Conservation (phyloP, 2,329 filamentous ascomycete species). For the Microcyclospora pomicola region DNA sequence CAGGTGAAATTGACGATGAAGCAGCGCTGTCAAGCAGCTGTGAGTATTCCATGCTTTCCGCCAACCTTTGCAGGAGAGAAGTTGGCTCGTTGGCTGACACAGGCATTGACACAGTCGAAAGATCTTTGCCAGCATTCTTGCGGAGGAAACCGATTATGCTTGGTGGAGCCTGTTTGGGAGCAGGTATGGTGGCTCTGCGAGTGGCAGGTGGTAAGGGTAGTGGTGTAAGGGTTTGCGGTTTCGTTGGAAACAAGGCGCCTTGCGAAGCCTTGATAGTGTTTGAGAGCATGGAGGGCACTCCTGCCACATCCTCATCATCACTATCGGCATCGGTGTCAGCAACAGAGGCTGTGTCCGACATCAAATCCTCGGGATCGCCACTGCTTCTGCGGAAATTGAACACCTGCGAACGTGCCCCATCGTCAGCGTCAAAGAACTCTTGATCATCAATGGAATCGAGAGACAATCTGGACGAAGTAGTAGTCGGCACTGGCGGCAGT, state of each 20-base stretch:
- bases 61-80: constrained; percentile 73
- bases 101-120: constrained; percentile 94
- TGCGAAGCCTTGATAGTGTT: constrained; percentile 9
- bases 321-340: constrained; percentile 52
- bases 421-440: constrained; percentile 90
- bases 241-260: constrained; percentile 52
- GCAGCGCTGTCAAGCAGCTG: constrained; percentile 66
- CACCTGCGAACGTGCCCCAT: constrained; percentile 50
- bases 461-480: constrained; percentile 44
- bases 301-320: constrained; percentile 36
- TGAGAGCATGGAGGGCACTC: constrained; percentile 9
- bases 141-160: constrained; percentile 87
- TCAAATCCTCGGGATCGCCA: constrained; percentile 52
- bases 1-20: constrained; percentile 29
- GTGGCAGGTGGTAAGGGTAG: constrained; percentile 56
- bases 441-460: constrained; percentile 71
- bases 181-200: constrained; percentile 56
- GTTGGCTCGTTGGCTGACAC: constrained; percentile 90
- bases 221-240: constrained; percentile 62
- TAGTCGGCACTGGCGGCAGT: constrained; percentile 32
- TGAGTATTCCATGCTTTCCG: constrained; percentile 85
- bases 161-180: constrained; percentile 66
- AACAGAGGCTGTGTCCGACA: constrained; percentile 31
- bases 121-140: constrained; percentile 95
- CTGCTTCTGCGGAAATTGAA: constrained; percentile 61